Evolutionary conservation across 495 filamentous ascomycete genomes (phyloP).

Genomic region (Neurospora africana): DNA sequence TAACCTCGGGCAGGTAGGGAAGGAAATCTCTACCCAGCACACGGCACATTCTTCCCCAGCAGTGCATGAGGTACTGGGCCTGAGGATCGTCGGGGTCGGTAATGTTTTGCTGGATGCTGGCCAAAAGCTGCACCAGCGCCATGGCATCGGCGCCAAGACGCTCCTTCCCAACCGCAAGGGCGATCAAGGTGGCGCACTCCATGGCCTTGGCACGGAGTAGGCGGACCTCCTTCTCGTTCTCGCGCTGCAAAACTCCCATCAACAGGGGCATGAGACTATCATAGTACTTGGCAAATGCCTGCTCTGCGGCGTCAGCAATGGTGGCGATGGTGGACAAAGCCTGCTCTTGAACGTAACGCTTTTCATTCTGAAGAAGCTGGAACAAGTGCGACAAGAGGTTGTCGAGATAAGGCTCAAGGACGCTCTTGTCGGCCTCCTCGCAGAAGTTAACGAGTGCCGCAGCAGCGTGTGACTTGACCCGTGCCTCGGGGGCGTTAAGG

Average conservation of each 20-base stretch:
- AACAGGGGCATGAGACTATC: constrained; percentile 88
- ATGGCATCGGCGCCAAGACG: constrained; percentile 81
- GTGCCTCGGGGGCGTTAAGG: constrained; percentile 76
- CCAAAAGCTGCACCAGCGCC: constrained; percentile 75
- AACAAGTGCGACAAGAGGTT: constrained; percentile 73
- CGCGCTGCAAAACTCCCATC: constrained; percentile 75
- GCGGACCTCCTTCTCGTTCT: constrained; percentile 85
- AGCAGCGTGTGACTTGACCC: constrained; percentile 94
- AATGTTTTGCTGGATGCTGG: constrained; percentile 75
- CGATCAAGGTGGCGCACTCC: constrained; percentile 98
- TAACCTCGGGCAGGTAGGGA: constrained; percentile 82
- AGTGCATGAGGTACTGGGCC: constrained; percentile 93
- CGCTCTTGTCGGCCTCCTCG: constrained; percentile 90
- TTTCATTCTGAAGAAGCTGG: constrained; percentile 72
- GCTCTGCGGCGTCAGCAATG: constrained; percentile 94
- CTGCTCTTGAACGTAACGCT: constrained; percentile 96
- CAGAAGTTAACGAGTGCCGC: constrained; percentile 98
- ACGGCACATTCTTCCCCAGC: constrained; percentile 98
- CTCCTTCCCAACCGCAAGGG: constrained; percentile 87
- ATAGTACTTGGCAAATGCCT: constrained; percentile 93
- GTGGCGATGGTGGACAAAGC: constrained; percentile 97
- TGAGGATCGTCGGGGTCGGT: constrained; percentile 92
- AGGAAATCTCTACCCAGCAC: constrained; percentile 85
- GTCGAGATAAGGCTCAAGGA: constrained; percentile 89
- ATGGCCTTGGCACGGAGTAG: constrained; percentile 94